Base-by-base conservation (phyloP, 495 filamentous ascomycete species). In the Hyaloscypha hepaticicola region DNA sequence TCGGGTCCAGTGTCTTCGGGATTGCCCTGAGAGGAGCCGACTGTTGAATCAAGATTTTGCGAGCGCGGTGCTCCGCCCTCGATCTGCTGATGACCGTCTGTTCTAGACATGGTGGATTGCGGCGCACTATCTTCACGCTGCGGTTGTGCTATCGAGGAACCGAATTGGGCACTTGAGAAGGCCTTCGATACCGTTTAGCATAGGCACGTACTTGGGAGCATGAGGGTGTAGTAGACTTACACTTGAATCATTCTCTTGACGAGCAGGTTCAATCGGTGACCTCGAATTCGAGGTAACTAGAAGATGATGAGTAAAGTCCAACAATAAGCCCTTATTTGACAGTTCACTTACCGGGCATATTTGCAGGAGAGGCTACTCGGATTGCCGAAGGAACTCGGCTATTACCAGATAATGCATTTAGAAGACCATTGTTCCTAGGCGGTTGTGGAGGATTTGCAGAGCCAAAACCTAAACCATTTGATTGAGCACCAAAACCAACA, bases 401-500 rank as follows among this genome's bases (percentile, higher is more conserved):
- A 59, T 48, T 69, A 6, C 83, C 80, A 25, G 85, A 86, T 12
- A 86, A 72, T 5, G 83, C 82, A 60, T 85, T 87, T 27, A 86
- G 77, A 26, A 88, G 73, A 33, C 83, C 84, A 67, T 87, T 86
- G 1, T 81, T 79, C 9, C 68, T 63, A 64, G 48, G 65, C 28
- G 58, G 49, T 24, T 66, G 68, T 24, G 66, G 56, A 19, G 50
- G 60, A n/a, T 70, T 68, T 41, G 64, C 45, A 53, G 67, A 70
- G 19, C 69, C 66, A 66, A 86, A 85, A 28, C 70, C 73, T 70
- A 79, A 74, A 49, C 79, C 76, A 69, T 76, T 77, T 26, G 75
- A 73, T 66, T 81, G 85, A 60, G 77, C 77, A 28, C 86, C 86
- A 72, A 91, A 90, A 1, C 81, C 85, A 34, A 88, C 77, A 71